These are phyloP conservation scores for Senna tora DNA, from an alignment of 306 rosid genomes.

Conservation along the genomic window DNA sequence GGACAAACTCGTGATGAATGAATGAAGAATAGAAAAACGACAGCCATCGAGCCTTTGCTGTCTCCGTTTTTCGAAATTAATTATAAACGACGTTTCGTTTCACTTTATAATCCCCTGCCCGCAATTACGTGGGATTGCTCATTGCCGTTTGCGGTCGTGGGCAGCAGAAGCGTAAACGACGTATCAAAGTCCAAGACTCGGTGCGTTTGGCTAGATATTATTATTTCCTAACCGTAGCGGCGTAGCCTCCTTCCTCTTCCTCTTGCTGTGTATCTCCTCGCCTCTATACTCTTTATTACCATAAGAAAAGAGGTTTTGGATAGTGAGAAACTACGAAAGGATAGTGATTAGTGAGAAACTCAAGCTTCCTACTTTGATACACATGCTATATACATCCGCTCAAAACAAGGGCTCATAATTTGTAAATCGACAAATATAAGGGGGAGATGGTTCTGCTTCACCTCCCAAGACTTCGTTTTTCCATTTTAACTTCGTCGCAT, in stretches of 20 bases:
- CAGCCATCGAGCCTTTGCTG: neutral
- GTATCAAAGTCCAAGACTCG: neutral
- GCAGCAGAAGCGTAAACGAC: neutral
- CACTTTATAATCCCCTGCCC: too few species aligned
- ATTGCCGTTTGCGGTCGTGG: too few species aligned
- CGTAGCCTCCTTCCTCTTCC: neutral
- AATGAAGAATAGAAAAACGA: neutral
- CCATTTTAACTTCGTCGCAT: constrained; percentile 29
- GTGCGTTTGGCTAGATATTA: too few species aligned
- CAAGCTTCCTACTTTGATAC: neutral
- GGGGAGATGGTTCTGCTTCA: constrained; percentile 63
- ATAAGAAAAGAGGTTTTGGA: neutral
- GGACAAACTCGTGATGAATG: neutral
- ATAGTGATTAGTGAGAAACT: neutral
- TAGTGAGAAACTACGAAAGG: neutral
- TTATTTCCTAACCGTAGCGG: too few species aligned
- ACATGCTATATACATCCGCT: neutral
- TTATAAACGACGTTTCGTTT: constrained; percentile 8
- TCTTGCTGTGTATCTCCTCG: neutral
- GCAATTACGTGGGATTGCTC: too few species aligned
- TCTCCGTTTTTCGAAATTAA: too few species aligned
- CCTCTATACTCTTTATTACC: neutral
- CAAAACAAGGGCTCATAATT: neutral
- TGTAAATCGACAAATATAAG: neutral
- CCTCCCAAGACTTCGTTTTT: constrained; percentile 44